phyloP scores from a whole-genome alignment of 306 rosid genomes.

The Lathyrus oleraceus region DNA sequence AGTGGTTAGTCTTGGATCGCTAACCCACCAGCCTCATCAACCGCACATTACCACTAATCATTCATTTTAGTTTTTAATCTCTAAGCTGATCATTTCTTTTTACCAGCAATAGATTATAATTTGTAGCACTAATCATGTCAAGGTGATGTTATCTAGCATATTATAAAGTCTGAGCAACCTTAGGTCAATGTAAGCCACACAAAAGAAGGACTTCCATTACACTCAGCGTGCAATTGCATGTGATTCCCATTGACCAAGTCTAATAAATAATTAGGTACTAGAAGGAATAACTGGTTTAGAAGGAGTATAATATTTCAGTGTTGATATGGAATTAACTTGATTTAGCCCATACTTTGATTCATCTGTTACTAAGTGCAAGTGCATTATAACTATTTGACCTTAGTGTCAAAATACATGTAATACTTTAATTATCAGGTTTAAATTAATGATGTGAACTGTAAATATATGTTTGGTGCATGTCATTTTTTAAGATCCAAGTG shows the following conservation, averaged over 20 bases:
- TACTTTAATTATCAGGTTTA: not conserved
- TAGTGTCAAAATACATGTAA: constrained; percentile 1
- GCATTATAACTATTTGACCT: not conserved
- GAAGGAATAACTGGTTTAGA: constrained; percentile 16
- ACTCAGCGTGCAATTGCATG: constrained; percentile 36
- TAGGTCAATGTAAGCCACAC: constrained; percentile 13
- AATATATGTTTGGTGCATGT: not conserved
- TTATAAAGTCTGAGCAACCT: not conserved
- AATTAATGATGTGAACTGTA: not conserved
- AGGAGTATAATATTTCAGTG: constrained; percentile 27
- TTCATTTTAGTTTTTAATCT: not conserved
- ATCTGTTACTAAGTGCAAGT: constrained; percentile 6
- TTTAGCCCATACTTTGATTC: constrained; percentile 47
- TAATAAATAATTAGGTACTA: constrained; percentile 9
- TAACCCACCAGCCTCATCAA: not conserved
- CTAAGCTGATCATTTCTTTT: not conserved
- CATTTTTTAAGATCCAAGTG: constrained; percentile 46
- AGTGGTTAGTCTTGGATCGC: constrained; percentile 27
- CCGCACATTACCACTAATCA: not conserved
- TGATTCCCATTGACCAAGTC: constrained; percentile 42
- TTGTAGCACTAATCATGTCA: constrained; percentile 6
- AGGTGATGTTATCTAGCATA: constrained; percentile 22
- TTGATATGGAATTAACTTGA: constrained; percentile 28
- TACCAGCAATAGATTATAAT: constrained; percentile 16
- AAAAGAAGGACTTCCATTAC: not conserved